phyloP scores from a whole-genome alignment of 139 green algal genomes.

The Picochlorum sp. region DNA sequence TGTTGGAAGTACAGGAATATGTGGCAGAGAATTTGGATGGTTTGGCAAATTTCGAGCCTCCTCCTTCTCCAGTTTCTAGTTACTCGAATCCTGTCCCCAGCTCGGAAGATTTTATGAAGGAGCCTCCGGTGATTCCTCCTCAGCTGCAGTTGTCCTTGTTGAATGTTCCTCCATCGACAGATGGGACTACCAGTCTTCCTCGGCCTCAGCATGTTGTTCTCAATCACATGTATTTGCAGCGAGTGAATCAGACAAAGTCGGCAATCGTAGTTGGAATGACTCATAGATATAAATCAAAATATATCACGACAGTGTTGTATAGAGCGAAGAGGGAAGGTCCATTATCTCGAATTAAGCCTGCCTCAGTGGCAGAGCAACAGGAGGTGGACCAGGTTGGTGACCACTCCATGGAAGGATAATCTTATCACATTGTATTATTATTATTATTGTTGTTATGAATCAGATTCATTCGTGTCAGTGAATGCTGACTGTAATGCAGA shows the following conservation, averaged over 20 bases:
- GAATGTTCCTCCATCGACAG: constrained; percentile 78
- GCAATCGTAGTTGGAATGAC: constrained; percentile 83
- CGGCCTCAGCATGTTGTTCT: constrained; percentile 96
- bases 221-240: constrained; percentile 90
- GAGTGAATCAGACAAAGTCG: constrained; percentile 26
- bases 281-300: constrained; percentile 90
- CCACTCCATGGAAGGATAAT: too few relatives aligned
- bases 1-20: constrained; percentile 95
- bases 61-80: constrained; percentile 73
- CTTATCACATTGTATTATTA: neutral
- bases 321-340: constrained; percentile 10
- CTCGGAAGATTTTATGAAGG: constrained; percentile 91
- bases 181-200: constrained; percentile 74
- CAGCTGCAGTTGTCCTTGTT: constrained; percentile 96
- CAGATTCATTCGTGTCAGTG: neutral
- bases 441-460: neutral
- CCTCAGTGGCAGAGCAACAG: too few relatives aligned
- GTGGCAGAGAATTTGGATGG: constrained; percentile 91
- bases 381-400: too few relatives aligned
- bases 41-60: constrained; percentile 83
- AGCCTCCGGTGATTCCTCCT: constrained; percentile 83
- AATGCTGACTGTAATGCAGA: constrained; percentile 23
- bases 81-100: constrained; percentile 65
- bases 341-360: too few relatives aligned
- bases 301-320: constrained; percentile 91